Evolutionary conservation across 2,329 filamentous ascomycete genomes (phyloP).

Genomic region (Colletotrichum sp.): DNA sequence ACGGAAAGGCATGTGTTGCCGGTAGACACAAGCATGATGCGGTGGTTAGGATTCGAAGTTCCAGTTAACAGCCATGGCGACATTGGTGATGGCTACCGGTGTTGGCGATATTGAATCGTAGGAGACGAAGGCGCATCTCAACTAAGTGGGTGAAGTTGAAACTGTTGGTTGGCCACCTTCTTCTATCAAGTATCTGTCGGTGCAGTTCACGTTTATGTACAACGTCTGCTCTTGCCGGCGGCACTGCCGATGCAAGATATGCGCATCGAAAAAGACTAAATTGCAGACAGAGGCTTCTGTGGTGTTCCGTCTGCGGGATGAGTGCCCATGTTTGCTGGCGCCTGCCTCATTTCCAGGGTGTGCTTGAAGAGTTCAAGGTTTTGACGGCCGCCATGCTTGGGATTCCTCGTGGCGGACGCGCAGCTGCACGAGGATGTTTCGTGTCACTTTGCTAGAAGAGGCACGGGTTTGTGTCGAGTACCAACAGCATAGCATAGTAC

Average conservation of each 20-base stretch:
- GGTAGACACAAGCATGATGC: background rate
- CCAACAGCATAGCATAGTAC: background rate
- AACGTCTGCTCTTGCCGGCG: background rate
- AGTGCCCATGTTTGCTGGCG: background rate
- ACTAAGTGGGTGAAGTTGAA: background rate
- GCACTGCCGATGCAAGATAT: background rate
- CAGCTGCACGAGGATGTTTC: background rate
- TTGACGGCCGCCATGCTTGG: background rate
- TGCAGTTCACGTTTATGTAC: background rate
- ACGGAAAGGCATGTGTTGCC: background rate
- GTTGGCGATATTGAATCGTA: background rate
- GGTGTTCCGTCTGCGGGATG: background rate
- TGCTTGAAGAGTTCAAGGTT: background rate
- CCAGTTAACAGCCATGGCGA: background rate
- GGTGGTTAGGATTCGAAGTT: background rate
- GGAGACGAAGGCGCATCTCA: background rate
- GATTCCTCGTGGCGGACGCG: background rate
- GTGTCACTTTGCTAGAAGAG: slow-evolving; percentile 8
- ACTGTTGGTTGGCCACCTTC: background rate
- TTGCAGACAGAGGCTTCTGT: background rate
- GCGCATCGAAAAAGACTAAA: background rate
- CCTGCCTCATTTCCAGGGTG: background rate
- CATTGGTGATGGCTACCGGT: background rate
- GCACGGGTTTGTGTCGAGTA: background rate
- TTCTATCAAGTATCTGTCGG: background rate